Evolutionary conservation across 805 yeast species (phyloP), one percentile per base, ranked within the genome.

Genomic region (Naumovozyma dairenensis): DNA sequence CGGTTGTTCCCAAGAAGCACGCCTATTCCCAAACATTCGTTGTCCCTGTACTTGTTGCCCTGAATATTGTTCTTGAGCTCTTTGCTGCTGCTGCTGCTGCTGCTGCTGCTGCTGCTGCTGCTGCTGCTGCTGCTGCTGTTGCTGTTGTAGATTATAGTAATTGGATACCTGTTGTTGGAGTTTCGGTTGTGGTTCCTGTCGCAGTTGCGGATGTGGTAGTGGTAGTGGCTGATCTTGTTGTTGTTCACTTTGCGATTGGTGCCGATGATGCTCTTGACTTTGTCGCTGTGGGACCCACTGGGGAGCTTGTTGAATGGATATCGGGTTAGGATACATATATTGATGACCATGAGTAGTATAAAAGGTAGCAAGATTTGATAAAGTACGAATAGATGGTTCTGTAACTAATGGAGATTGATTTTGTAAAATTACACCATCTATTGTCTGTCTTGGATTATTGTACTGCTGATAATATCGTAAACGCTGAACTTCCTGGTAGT

Each of bases 301-400:
- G 29, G 3, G 29, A 13, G 29, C 12, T 15, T 14, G 16, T 14
- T n/a, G 29, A 31, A 14, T 19, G 35, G 26, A 16, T 29, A 28
- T 18, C 22, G 13, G 32, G 6, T 33, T 42, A 4, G 54, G 54
- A 28, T 49, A 51, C 3, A 48, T 40, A 33, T 51, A 49, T 21
- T 44, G 38, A 34, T 48, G 54, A 6, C 52, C 54, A 16, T 40
- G 33, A 6, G 53, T 49, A 26, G 46, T 51, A 39, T 38, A 41
- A 25, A 52, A 46, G 5, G 52, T 43, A 5, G 57, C 51, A 22
- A 49, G 24, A 30, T 42, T 40, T 10, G 53, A 43, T 14, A 51
- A 32, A 4, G 52, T 45, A n/a, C 41, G 40, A 2, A 48, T 44
- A 4, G 53, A 45, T n/a, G 53, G 50, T 12, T 43, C 33, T 8